phyloP scores from a whole-genome alignment of 2,329 filamentous ascomycete species.

The Myriosclerotinia curreyana region DNA sequence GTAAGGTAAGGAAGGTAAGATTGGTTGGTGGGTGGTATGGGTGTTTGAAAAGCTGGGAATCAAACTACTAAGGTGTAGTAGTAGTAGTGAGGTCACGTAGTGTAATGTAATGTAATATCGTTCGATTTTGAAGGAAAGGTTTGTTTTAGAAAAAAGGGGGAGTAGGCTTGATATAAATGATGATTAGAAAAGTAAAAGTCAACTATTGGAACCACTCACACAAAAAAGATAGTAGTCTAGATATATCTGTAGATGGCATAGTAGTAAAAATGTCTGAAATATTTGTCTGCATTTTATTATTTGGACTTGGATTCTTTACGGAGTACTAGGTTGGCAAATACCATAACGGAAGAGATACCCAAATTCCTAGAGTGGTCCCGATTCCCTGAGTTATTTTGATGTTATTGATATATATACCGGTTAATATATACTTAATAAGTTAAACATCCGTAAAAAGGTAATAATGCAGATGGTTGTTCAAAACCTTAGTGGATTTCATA shows the following conservation, averaged over 20 bases:
- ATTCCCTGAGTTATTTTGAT: background rate
- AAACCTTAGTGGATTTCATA: too few species aligned
- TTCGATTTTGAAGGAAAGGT: background rate
- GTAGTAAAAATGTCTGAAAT: background rate
- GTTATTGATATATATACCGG: background rate
- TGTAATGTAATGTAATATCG: background rate
- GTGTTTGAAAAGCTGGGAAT: background rate
- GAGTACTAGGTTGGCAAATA: background rate
- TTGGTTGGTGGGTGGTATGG: background rate
- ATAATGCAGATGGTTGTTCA: background rate
- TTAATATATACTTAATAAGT: background rate
- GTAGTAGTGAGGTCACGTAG: too few species aligned
- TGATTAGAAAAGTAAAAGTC: background rate
- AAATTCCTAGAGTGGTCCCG: background rate
- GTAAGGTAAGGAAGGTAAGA: background rate
- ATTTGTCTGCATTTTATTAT: background rate
- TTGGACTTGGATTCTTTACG: background rate
- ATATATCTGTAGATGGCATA: background rate
- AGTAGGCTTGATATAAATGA: background rate
- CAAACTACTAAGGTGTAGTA: constrained; percentile 2
- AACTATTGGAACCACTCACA: background rate
- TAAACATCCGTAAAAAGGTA: background rate
- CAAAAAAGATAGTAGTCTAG: background rate
- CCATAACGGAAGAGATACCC: background rate
- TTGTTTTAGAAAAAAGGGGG: background rate